phyloP scores from a whole-genome alignment of 2,329 filamentous ascomycete genomes.

The Eurotiales sp. region DNA sequence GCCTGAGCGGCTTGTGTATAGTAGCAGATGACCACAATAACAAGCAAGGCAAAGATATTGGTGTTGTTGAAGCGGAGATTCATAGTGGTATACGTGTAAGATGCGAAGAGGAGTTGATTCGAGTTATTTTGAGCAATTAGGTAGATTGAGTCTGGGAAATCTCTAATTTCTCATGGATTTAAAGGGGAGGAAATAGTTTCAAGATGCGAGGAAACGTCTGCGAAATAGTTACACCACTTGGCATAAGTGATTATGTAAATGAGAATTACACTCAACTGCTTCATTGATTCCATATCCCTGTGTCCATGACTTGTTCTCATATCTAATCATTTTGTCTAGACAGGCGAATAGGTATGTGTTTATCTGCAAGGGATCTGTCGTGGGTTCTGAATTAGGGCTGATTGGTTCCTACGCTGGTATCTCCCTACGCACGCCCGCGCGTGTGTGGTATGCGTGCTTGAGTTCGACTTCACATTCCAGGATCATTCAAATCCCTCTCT shows the following conservation, averaged over 20 bases:
- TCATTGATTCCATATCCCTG: no score
- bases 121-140: no score
- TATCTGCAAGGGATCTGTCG: neutral
- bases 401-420: neutral
- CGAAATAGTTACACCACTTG: neutral
- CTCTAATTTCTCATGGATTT: neutral
- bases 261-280: no score
- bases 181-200: neutral
- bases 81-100: neutral
- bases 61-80: neutral
- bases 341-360: neutral
- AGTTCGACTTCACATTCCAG: no score
- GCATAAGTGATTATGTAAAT: neutral
- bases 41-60: neutral
- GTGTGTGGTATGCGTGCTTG: neutral
- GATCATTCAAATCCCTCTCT: no score
- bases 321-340: neutral
- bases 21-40: neutral
- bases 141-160: neutral
- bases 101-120: neutral
- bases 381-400: neutral
- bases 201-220: neutral
- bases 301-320: no score
- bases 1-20: neutral
- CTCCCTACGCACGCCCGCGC: no score